Base-by-base conservation (phyloP, 371 early-diverging fungal genomes). In the Basidiobolus heterosporus region DNA sequence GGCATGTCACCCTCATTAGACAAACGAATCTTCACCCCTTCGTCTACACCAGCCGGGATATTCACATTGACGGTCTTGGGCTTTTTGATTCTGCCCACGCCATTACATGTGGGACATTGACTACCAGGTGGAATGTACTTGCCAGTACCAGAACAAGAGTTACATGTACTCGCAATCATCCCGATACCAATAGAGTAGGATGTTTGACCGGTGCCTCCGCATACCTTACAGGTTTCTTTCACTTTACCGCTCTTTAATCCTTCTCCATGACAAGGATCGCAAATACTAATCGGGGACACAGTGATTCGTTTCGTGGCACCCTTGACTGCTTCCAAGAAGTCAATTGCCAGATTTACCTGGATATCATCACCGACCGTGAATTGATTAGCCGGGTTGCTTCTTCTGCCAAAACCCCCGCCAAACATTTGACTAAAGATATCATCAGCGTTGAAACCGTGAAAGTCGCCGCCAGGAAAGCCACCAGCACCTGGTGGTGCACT, bases 271-370 rank as follows among this genome's bases (percentile, higher is more conserved):
- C 93, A 94, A 1, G 83, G 69, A 13, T 62, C 58, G 61, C 95
- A 94, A 15, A 61, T 62, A 3, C 68, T 61, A 24, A 88, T 66
- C 11, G 73, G 66, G 30, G 72, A 62, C 35, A 82, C 74, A 20
- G 58, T 60, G 18, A 92, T 62, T 11, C 57, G 54, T 51, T 75
- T 80, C 24, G 66, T 69, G 0, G 74, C 47, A 18, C 95, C 95
- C 43, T 77, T 78, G 19, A 78, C 85, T 3, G 91, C 88, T 20
- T 91, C 90, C 88, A 88, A 85, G 54, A 92, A 94, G 3, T 76
- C 47, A 16, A 94, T 65, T 11, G 62, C 64, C 53, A 81, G 50
- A n/a, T 9, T 45, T 53, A 65, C 63, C 49, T 67, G 62, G 15
- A 64, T 41, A 47, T 61, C 57, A 8, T 61, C 58, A 16, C 70